Evolutionary conservation across 305 asterid species (phyloP), one percentile per base, ranked within the genome.

Genomic region (Solanum aculeatissimum): DNA sequence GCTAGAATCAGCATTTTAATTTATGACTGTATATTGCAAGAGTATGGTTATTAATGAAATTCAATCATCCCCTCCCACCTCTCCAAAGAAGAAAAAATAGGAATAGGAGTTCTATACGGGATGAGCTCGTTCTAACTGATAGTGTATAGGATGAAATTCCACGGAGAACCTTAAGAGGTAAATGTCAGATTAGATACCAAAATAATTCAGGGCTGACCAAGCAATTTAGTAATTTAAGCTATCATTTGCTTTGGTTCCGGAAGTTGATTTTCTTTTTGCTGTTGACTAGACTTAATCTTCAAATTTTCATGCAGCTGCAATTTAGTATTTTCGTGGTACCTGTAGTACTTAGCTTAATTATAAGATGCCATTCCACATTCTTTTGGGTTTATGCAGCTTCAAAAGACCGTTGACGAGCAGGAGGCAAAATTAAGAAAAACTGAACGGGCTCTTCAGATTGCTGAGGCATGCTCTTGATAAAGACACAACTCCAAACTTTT

Each of bases 401-500:
- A 94, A 86, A 93, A 90, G 86, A 88, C 81, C 58, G 84, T 90
- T 55, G 92, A 88, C 62, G 94, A 93, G 83, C 98, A 94, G 92
- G 91, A 89, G 87, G 87, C 88, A 25, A 95, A 89, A 90, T 84
- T 95, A 83, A 93, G 92, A 15, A 95, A 96, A 92, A 94, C 97
- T 88, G 94, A 94, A 84, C 97, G 98, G 32, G 98, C 99, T 81
- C 99, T 95, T 88, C 92, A 91, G 83, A 89, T 91, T 85, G 98
- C 99, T 29, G 99, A 96, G 97, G 99, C 91, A 89, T 86, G 89
- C 77, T 38, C 69, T 66, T 49, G 42, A 68, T 18, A 78, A 53
- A 78, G 18, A 13, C 32, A 21, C 58, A 83, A 49, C 51, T 75
- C 58, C 21, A 69, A 15, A 68, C 81, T 68, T 66, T 42, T 69